phyloP scores from a whole-genome alignment of 1,284 basidiomycete species.

The Volvariella volvacea region DNA sequence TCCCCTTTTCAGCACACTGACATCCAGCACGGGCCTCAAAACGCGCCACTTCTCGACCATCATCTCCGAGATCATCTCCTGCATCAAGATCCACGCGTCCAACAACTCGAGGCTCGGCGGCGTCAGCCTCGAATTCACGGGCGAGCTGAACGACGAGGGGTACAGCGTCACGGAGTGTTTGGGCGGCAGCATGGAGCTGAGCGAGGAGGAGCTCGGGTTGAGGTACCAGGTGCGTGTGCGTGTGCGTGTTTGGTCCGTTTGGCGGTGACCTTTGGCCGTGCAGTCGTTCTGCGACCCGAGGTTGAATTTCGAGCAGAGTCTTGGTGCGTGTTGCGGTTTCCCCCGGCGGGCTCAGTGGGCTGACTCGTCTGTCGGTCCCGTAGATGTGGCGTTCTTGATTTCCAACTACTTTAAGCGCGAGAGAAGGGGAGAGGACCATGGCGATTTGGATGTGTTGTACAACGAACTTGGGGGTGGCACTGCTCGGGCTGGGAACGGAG shows the following conservation, averaged over 20 bases:
- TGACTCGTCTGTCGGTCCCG: not conserved
- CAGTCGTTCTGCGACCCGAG: constrained; percentile 79
- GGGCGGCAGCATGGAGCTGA: constrained; percentile 77
- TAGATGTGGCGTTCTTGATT: constrained; percentile 75
- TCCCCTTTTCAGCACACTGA: constrained; percentile 60
- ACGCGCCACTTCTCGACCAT: constrained; percentile 91
- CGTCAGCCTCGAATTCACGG: constrained; percentile 96
- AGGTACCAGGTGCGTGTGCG: constrained; percentile 59
- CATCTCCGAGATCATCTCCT: constrained; percentile 80
- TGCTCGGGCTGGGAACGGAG: too few relatives aligned
- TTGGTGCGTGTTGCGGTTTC: constrained; percentile 42
- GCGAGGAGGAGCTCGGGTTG: constrained; percentile 65
- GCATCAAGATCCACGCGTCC: constrained; percentile 74
- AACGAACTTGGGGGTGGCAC: constrained; percentile 14
- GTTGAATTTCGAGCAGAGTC: constrained; percentile 77
- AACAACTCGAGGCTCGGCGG: constrained; percentile 79
- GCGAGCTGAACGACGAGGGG: constrained; percentile 89
- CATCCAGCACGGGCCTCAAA: constrained; percentile 73
- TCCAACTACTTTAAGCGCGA: constrained; percentile 74
- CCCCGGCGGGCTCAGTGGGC: constrained; percentile 31
- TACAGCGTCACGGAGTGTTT: constrained; percentile 87
- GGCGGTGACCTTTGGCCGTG: not conserved
- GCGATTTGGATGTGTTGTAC: constrained; percentile 24
- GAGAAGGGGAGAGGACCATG: constrained; percentile 28
- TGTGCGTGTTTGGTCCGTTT: not conserved